Evolutionary conservation across 2,329 filamentous ascomycete genomes (phyloP), one percentile per base, ranked within the genome.

Genomic region (Ceratocystis eucalypticola): DNA sequence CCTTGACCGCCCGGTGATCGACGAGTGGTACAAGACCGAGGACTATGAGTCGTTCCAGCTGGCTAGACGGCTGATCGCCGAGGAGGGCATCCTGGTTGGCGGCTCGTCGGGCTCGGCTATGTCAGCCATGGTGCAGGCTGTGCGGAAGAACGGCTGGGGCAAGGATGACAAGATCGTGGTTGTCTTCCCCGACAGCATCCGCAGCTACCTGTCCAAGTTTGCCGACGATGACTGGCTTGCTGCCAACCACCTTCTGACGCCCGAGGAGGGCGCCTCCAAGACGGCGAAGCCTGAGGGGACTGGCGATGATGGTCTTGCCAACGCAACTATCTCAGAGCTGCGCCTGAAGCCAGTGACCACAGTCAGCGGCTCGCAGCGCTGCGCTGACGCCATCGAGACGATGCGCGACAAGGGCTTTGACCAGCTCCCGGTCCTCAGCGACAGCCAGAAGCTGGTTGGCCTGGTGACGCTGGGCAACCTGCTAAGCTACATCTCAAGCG

Each of bases 351-450:
- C 94, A 45, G 89, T 99, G 67, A 95, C 91, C 30, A 95, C 92
- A 7, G 84, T 99, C 65, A 79, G 86, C 28, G 81, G 86, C 33
- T 81, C 82, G 65, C 87, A 87, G 41, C 77, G 84, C 2, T 96
- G 92, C 77, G 83, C 89, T 69, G 89, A 93, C 70, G 94, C 95
- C 65, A 91, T 97, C 70, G 94, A 99, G 79, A 92, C 89, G 69
- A 97, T 99, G 94, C 90, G 93, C 71, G 94, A 99, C 73, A 96
- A 94, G 79, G 91, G 91, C 69, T 99, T 96, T 75, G 95, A 99
- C 74, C 95, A 99, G 77, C 87, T 99, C 53, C 94, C 94, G 55
- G 94, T 99, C 17, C 86, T 95, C 7, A 85, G 85, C 69, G 83
- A 76, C 67, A 28, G 15, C 25, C 84, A 77, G 69, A 86, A 85